phyloP scores from a whole-genome alignment of 495 filamentous ascomycete species.

The Parmelia sp. region DNA sequence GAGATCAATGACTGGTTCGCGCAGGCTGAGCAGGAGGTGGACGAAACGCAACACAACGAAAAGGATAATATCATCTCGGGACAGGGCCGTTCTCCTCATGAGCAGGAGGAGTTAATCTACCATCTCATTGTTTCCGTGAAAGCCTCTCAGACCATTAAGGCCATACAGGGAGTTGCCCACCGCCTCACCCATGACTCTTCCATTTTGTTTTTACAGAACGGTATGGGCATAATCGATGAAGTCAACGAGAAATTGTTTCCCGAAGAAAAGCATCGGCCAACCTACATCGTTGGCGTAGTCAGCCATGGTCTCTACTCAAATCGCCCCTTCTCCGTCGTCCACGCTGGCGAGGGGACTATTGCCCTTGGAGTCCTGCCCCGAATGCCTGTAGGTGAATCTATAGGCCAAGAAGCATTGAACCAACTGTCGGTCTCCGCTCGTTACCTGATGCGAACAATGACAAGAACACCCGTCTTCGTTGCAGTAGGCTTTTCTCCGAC shows the following conservation, averaged over 20 bases:
- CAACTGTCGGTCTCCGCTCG: slow-evolving; percentile 30
- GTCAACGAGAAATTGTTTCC: slow-evolving; percentile 64
- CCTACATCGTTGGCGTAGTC: slow-evolving; percentile 68
- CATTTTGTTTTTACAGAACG: slow-evolving; percentile 74
- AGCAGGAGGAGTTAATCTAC: slow-evolving; percentile 49
- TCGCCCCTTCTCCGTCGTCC: slow-evolving; percentile 53
- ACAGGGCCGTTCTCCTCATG: neutral
- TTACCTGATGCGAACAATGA: slow-evolving; percentile 46
- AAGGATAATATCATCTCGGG: neutral
- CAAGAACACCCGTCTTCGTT: slow-evolving; percentile 44
- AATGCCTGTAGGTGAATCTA: neutral
- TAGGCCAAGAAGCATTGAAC: slow-evolving; percentile 10
- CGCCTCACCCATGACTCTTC: slow-evolving; percentile 68
- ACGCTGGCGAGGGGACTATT: slow-evolving; percentile 57
- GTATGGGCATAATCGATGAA: slow-evolving; percentile 72
- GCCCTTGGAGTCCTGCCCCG: slow-evolving; percentile 50
- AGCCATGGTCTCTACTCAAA: slow-evolving; percentile 55
- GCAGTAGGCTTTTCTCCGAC: slow-evolving; percentile 42
- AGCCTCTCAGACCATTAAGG: slow-evolving; percentile 48
- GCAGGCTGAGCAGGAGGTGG: neutral
- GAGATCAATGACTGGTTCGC: slow-evolving; percentile 1
- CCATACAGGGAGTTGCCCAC: slow-evolving; percentile 52
- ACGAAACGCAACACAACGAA: neutral
- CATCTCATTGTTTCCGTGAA: slow-evolving; percentile 72
- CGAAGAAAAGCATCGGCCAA: slow-evolving; percentile 55